Evolutionary conservation across 2,329 filamentous ascomycete species (phyloP).

Genomic region (Ceratocystiopsis brevicomis): DNA sequence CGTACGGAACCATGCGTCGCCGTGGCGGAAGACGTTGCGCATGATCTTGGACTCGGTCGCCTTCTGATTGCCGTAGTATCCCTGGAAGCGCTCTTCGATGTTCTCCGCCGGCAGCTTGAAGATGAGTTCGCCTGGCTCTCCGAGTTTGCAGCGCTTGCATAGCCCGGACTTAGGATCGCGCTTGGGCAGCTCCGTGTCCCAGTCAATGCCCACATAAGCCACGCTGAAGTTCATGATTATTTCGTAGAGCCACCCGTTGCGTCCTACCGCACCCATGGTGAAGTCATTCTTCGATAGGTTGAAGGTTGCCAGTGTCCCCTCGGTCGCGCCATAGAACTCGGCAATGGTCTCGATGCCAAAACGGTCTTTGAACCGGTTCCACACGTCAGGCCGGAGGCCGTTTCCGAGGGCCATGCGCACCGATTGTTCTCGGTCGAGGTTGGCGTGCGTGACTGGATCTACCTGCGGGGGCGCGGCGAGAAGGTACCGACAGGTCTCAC

Average conservation of each 20-base stretch:
- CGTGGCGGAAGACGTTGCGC: constrained; percentile 51
- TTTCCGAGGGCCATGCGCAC: constrained; percentile 70
- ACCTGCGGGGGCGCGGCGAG: constrained; percentile 44
- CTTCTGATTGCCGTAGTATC: constrained; percentile 57
- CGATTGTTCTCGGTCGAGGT: constrained; percentile 51
- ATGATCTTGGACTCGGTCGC: constrained; percentile 59
- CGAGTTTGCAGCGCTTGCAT: constrained; percentile 37
- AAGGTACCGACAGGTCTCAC: constrained; percentile 71
- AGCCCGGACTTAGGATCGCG: constrained; percentile 52
- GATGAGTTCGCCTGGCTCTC: constrained; percentile 58
- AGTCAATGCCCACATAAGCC: constrained; percentile 51
- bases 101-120: constrained; percentile 49
- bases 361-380: constrained; percentile 64
- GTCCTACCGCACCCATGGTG: constrained; percentile 58
- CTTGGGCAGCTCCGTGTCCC: constrained; percentile 45
- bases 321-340: constrained; percentile 69
- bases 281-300: constrained; percentile 59
- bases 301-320: constrained; percentile 50
- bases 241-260: constrained; percentile 43
- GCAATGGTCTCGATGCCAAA: constrained; percentile 56
- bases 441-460: constrained; percentile 44
- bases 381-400: constrained; percentile 68
- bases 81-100: constrained; percentile 48
- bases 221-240: constrained; percentile 30
- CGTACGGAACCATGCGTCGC: constrained; percentile 66